Conservation (phyloP, 78 protist species). For the Bodo saltans region DNA sequence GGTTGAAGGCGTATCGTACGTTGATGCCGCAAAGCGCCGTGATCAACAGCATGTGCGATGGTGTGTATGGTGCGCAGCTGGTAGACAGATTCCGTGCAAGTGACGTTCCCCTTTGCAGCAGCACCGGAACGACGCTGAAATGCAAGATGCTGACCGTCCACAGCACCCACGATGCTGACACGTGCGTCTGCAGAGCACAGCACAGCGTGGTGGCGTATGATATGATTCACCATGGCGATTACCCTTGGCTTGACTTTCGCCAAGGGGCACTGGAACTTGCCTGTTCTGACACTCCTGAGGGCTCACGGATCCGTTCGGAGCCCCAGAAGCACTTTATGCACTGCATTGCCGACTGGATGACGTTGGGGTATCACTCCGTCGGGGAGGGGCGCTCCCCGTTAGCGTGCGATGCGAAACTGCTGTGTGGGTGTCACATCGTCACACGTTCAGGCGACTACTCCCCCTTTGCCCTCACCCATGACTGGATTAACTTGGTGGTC, state of each 20-base stretch:
- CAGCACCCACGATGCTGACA: conserved; percentile 4
- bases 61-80: too few relatives aligned
- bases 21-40: too few relatives aligned
- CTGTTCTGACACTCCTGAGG: background rate
- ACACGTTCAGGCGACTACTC: conserved; percentile 17
- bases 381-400: background rate
- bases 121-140: too few relatives aligned
- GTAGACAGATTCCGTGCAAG: too few relatives aligned
- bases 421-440: too few relatives aligned
- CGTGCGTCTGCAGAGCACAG: background rate
- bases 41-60: too few relatives aligned
- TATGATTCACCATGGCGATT: conserved; percentile 18
- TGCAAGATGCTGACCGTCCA: too few relatives aligned
- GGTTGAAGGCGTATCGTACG: too few relatives aligned
- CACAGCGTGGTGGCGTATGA: background rate
- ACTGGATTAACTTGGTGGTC: background rate
- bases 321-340: conserved; percentile 2
- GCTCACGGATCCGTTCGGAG: too few relatives aligned
- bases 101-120: too few relatives aligned
- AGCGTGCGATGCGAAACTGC: too few relatives aligned
- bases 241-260: conserved; percentile 20
- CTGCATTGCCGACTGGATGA: conserved; percentile 24
- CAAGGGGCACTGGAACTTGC: background rate
- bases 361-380: background rate
- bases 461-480: conserved; percentile 22